Base-by-base conservation (phyloP, 2,329 filamentous ascomycete genomes). In the Ophiostoma sp. region DNA sequence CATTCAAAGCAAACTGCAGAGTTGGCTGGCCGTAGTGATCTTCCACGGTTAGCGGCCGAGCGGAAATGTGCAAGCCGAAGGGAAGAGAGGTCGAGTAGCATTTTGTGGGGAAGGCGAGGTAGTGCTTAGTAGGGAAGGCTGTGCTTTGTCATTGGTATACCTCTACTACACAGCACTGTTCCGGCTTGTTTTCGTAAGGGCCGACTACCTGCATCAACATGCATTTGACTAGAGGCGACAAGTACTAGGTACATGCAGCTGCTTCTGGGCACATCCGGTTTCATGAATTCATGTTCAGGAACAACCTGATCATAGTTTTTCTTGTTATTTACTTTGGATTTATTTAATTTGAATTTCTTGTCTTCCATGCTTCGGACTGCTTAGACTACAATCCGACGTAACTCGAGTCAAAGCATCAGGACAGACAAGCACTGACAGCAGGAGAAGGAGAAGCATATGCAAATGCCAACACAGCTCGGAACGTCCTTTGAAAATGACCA, bases 81-180 rank as follows among this genome's bases (percentile, higher is more conserved):
- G 42, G 36, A 55, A 11, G 49, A 55, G 60, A 36, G 66, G 42
- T 38, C 45, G 49, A 41, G 52, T 41, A 7, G 67, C 64, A 68
- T 68, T 68, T 66, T 68, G 67, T 68, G 67, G 67, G 67, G 67
- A 68, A 68, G 62, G 36, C 14, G 49, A 7, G 14, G 38, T n/a
- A 14, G 27, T 27, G 18, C 52, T 3, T 12, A 27, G 27, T 27
- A 18, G 52, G 16, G 47, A 52, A 64, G 67, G 45, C 27, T 64
- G 52, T 27, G 27, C 27, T 27, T 27, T 27, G 27, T 27, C 27
- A 27, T 27, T 27, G 27, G 27, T 27, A 27, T 27, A 2, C 27
- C 27, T 27, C 27, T 27, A 27, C 27, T 27, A 27, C 27, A 27
- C 27, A 27, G 27, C 27, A 27, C 27, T 64, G 68, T 69, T 66